Conservation (phyloP, 1,284 basidiomycete species). For the Hypsizygus ulmarius region DNA sequence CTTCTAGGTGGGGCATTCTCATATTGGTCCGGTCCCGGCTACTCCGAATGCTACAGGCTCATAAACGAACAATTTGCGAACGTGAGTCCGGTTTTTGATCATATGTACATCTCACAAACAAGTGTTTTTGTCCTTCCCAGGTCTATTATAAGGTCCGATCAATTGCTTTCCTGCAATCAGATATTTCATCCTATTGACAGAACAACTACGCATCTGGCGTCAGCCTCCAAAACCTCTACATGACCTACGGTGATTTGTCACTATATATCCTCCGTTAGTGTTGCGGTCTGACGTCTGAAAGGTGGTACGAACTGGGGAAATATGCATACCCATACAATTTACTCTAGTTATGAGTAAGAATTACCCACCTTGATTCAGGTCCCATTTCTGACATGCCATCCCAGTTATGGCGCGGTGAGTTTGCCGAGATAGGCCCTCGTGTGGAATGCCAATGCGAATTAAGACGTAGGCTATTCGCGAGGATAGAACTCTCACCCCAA, state of each 20-base stretch:
- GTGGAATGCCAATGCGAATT: too few relatives aligned
- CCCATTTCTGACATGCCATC: neutral
- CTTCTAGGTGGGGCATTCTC: constrained; percentile 30
- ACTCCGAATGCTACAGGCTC: constrained; percentile 41
- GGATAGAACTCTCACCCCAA: constrained; percentile 40
- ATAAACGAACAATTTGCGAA: constrained; percentile 46
- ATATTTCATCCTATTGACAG: constrained; percentile 19
- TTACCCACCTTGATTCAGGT: neutral
- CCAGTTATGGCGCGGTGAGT: constrained; percentile 31
- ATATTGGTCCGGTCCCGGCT: constrained; percentile 37
- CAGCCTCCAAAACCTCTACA: constrained; percentile 39
- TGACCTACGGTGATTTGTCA: constrained; percentile 36
- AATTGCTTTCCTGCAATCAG: neutral
- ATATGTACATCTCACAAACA: neutral
- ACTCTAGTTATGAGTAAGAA: constrained; percentile 42
- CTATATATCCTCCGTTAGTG: neutral
- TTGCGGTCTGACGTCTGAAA: constrained; percentile 6
- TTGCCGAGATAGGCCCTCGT: neutral
- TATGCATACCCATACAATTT: constrained; percentile 39
- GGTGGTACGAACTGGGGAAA: constrained; percentile 49
- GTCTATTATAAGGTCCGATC: constrained; percentile 32
- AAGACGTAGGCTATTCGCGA: constrained; percentile 39
- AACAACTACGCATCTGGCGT: constrained; percentile 42
- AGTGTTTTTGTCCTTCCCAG: constrained; percentile 14
- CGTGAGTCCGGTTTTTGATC: constrained; percentile 21